Evolutionary conservation across 2,329 filamentous ascomycete species (phyloP), one percentile per base, ranked within the genome.

Genomic region (Beauveria varroae): DNA sequence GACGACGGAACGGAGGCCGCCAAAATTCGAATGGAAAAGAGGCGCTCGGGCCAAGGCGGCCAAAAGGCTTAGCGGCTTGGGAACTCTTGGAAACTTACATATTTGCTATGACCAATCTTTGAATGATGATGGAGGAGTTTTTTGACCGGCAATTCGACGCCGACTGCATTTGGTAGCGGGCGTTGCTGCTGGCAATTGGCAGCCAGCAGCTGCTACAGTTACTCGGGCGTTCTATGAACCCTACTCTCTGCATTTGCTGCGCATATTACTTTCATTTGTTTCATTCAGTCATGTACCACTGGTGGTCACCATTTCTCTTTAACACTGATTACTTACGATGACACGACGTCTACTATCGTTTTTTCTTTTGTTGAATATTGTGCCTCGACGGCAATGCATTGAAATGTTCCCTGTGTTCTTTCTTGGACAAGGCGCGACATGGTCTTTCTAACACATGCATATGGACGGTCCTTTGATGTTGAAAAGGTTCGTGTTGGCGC

Each of bases 1-100:
- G 86, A 89, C 65, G 86, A 89, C 67, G 86, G 86, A 43, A 88
- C 85, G 8, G 86, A 88, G 70, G 86, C 86, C 12, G 81, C 84
- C 47, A 86, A 86, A 71, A 87, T 88, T 63, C 79, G 84, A 43
- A 69, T 79, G 62, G 82, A 84, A 68, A 77, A 79, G 65, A 75
- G 78, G 70, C 76, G 77, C 9, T 7, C 47, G 28, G 49, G 49
- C 26, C 57, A 60, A 26, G 57, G 46, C 14, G 49, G 9, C 37
- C 57, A 49, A 46, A 62, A 65, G 46, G 46, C 65, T 22, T 67
- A 67, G 60, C 69, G 66, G 40, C 65, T 64, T 52, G 60, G 46
- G 65, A 69, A 71, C 70, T 30, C 14, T 59, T 44, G 47, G 22
- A 52, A 41, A 41, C 34, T 44, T 52, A 24, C 34, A 50, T 43